Conservation (phyloP, 495 filamentous ascomycete species). For the Amphirosellinia nigrospora region DNA sequence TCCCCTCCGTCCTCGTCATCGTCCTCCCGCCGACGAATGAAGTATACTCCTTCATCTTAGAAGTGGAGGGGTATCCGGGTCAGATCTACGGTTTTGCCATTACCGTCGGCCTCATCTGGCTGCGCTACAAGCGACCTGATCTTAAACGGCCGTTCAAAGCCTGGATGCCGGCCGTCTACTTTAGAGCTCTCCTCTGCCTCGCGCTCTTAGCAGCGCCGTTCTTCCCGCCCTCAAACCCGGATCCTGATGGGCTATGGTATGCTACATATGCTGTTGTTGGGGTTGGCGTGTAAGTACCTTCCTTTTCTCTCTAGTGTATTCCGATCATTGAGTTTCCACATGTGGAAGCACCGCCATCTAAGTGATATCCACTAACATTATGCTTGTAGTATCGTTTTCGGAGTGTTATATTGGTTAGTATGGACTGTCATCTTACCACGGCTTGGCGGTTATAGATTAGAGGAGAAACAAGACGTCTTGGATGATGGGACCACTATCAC, state of each 20-base stretch:
- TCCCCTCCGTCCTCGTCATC: constrained; percentile 71
- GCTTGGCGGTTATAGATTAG: constrained; percentile 63
- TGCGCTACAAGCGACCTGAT: constrained; percentile 66
- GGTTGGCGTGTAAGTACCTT: constrained; percentile 65
- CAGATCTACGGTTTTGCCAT: constrained; percentile 66
- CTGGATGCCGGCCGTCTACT: constrained; percentile 61
- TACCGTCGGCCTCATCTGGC: constrained; percentile 64
- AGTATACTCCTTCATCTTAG: constrained; percentile 75
- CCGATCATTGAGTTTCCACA: background rate
- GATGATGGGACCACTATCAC: constrained; percentile 67
- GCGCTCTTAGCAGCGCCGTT: constrained; percentile 62
- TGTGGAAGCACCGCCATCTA: background rate
- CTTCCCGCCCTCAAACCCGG: constrained; percentile 56
- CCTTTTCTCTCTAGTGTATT: background rate
- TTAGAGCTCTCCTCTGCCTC: constrained; percentile 52
- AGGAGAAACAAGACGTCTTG: constrained; percentile 62
- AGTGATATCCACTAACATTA: background rate
- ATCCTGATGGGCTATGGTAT: constrained; percentile 67
- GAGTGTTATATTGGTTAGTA: constrained; percentile 72
- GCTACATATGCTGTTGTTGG: constrained; percentile 78
- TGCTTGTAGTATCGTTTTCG: constrained; percentile 53
- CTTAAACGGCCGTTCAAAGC: constrained; percentile 72
- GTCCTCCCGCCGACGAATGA: constrained; percentile 66
- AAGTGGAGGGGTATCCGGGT: constrained; percentile 73
- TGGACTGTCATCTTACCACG: constrained; percentile 69